phyloP scores from a whole-genome alignment of 1,139 yeast genomes.

The Hansenula sp. region DNA sequence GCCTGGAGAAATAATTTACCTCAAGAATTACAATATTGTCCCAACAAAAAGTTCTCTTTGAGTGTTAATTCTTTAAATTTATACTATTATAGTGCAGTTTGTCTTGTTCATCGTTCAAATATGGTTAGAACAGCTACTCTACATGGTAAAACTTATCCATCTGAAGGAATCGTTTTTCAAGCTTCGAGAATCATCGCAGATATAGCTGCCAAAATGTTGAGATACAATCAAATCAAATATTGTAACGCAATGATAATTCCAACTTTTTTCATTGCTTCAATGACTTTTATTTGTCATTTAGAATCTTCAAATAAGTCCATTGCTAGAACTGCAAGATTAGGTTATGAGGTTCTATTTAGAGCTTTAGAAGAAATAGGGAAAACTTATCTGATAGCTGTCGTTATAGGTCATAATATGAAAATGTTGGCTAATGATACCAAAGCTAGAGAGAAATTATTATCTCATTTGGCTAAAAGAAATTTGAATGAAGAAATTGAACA shows the following conservation, averaged over 20 bases:
- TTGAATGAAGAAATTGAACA: neutral
- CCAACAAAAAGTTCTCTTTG: constrained; percentile 53
- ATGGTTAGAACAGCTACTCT: constrained; percentile 30
- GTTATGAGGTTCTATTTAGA: constrained; percentile 43
- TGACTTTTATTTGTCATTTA: constrained; percentile 72
- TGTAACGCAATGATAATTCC: constrained; percentile 55
- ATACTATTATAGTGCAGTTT: constrained; percentile 70
- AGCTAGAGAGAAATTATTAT: constrained; percentile 19
- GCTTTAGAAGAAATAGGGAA: constrained; percentile 52
- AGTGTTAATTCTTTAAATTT: constrained; percentile 63
- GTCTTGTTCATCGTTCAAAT: constrained; percentile 70
- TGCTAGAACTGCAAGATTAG: constrained; percentile 56
- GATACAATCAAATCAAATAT: constrained; percentile 46
- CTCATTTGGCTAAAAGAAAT: constrained; percentile 12
- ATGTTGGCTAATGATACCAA: constrained; percentile 17
- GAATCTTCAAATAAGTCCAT: constrained; percentile 56
- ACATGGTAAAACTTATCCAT: constrained; percentile 33
- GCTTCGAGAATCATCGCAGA: constrained; percentile 79
- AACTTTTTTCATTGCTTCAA: constrained; percentile 60
- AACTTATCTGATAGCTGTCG: constrained; percentile 34
- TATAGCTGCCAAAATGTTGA: constrained; percentile 56
- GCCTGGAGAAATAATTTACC: constrained; percentile 76
- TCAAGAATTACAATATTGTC: constrained; percentile 56
- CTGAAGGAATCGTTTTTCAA: constrained; percentile 80
- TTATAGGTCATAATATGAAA: constrained; percentile 17